Evolutionary conservation across 495 filamentous ascomycete species (phyloP).

Genomic region (Aspergillus homomorphus): DNA sequence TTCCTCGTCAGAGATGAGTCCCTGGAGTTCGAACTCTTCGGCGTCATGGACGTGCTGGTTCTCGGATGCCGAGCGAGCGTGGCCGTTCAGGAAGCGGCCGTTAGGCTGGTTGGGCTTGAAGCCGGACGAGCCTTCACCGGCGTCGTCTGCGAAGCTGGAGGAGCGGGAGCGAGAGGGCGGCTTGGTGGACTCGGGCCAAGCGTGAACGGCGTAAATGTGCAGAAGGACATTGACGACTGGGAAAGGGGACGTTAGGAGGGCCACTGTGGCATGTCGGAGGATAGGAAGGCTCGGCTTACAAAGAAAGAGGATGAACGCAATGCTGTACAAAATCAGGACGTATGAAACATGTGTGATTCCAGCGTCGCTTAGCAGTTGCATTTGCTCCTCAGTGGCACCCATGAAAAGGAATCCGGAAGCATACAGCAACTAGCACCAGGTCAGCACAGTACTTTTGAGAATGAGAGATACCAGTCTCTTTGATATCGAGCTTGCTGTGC

Average conservation of each 20-base stretch:
- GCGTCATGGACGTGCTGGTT: constrained; percentile 63
- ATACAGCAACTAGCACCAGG: constrained; percentile 67
- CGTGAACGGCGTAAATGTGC: constrained; percentile 70
- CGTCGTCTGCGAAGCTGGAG: constrained; percentile 11
- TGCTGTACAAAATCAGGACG: constrained; percentile 82
- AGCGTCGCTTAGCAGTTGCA: constrained; percentile 67
- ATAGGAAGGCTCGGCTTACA: constrained; percentile 46
- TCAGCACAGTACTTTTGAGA: constrained; percentile 13
- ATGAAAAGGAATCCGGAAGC: constrained; percentile 96
- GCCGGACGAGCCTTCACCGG: constrained; percentile 14
- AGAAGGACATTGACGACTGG: constrained; percentile 76
- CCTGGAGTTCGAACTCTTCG: constrained; percentile 87
- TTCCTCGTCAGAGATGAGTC: constrained; percentile 79
- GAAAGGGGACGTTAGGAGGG: not conserved
- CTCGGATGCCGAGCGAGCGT: constrained; percentile 45
- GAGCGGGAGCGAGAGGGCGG: constrained; percentile 23
- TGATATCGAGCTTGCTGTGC: not conserved
- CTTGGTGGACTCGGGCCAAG: constrained; percentile 46
- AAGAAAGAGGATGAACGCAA: constrained; percentile 87
- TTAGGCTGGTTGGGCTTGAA: constrained; percentile 6
- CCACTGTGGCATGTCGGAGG: not conserved
- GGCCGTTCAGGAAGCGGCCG: constrained; percentile 51
- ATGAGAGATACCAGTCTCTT: not conserved
- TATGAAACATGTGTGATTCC: constrained; percentile 88
- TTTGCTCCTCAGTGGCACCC: constrained; percentile 95